Conservation (phyloP, 2,329 filamentous ascomycete genomes). For the Ophiostoma pallidulum region DNA sequence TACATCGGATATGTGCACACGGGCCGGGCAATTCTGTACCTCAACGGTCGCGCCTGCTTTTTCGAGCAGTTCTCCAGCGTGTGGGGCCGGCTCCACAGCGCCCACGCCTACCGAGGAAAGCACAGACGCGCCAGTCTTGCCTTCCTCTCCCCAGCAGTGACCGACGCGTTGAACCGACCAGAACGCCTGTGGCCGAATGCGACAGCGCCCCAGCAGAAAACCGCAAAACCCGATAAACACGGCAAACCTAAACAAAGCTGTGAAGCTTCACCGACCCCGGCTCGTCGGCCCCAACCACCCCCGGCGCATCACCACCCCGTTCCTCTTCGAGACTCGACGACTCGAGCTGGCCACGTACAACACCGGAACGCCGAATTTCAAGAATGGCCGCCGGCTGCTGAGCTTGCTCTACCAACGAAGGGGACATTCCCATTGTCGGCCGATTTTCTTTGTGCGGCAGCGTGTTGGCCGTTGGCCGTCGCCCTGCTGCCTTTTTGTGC, state of each 20-base stretch:
- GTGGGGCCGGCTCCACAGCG: neutral
- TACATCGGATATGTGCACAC: no score
- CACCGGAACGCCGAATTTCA: neutral
- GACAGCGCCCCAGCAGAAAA: slow-evolving; percentile 4
- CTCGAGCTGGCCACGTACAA: neutral
- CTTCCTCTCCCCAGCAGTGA: neutral
- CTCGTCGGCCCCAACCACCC: neutral
- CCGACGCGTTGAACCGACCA: slow-evolving; percentile 9
- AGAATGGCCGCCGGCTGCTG: slow-evolving; percentile 7
- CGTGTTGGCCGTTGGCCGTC: neutral
- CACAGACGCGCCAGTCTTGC: slow-evolving; percentile 2
- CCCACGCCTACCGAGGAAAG: neutral
- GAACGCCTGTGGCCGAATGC: slow-evolving; percentile 1
- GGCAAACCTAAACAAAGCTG: neutral
- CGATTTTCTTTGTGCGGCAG: neutral
- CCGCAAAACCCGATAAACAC: slow-evolving; percentile 10
- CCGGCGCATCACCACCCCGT: neutral
- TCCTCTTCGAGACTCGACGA: neutral
- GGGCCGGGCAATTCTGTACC: neutral
- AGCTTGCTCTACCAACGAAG: neutral
- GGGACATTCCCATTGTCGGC: neutral
- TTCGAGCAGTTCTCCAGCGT: slow-evolving; percentile 3
- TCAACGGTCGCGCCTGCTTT: neutral
- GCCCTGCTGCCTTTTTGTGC: neutral
- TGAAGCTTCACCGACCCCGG: slow-evolving; percentile 4